Conservation (phyloP, 2,329 filamentous ascomycete genomes). For the Aurifilum marmelostoma region DNA sequence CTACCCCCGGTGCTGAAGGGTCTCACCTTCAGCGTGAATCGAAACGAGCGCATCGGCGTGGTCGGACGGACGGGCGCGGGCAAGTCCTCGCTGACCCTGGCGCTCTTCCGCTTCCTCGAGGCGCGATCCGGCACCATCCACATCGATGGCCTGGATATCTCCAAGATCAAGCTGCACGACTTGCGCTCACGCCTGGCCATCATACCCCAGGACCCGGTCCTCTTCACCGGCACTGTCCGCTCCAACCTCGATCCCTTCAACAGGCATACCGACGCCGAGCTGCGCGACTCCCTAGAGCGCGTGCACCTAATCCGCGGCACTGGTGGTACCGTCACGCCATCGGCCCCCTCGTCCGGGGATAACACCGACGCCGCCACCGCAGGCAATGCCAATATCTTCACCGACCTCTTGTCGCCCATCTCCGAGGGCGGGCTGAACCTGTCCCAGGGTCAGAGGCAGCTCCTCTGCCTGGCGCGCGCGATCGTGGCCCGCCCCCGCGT, state of each 20-base stretch:
- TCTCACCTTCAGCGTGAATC: conserved; percentile 66
- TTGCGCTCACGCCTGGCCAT: conserved; percentile 76
- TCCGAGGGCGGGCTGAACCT: conserved; percentile 75
- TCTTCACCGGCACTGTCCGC: conserved; percentile 79
- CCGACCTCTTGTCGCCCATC: conserved; percentile 63
- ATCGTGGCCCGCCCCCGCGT: conserved; percentile 74
- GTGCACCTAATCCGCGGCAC: conserved; percentile 61
- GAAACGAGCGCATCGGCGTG: conserved; percentile 73
- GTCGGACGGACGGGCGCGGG: conserved; percentile 79
- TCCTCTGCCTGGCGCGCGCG: conserved; percentile 73
- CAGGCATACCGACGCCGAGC: conserved; percentile 68
- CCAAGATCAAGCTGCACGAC: conserved; percentile 69
- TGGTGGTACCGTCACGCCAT: conserved; percentile 46
- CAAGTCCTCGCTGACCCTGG: conserved; percentile 75
- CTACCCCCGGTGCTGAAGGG: conserved; percentile 72
- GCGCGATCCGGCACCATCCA: conserved; percentile 65
- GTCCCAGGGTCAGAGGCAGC: conserved; percentile 76
- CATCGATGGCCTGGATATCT: conserved; percentile 77
- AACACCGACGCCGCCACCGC: conserved; percentile 39
- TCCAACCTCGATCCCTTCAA: conserved; percentile 79
- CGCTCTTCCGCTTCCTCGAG: conserved; percentile 78
- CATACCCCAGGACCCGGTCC: conserved; percentile 78
- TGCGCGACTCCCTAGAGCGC: conserved; percentile 69
- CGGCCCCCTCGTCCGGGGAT: conserved; percentile 41
- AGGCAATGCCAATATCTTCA: conserved; percentile 68